Conservation (phyloP, 1,284 basidiomycete species). For the Hortiboletus rubellus region DNA sequence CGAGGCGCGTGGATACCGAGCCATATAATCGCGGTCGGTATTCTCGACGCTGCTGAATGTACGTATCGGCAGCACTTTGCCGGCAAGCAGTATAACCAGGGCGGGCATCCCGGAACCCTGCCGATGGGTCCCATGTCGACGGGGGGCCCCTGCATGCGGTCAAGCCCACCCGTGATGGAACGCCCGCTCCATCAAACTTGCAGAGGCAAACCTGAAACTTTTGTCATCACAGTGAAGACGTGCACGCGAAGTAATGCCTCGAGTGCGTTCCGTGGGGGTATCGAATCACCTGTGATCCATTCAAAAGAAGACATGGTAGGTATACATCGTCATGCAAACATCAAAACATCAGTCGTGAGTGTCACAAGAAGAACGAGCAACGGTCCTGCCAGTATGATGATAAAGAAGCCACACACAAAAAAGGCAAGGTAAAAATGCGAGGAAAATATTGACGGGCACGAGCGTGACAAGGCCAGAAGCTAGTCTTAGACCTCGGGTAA, state of each 20-base stretch:
- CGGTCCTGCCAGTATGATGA: not conserved
- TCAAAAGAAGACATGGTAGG: not conserved
- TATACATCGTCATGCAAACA: constrained; percentile 1
- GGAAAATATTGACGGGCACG: not conserved
- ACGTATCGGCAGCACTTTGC: not conserved
- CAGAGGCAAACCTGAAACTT: not conserved
- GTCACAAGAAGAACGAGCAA: not conserved
- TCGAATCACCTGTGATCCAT: constrained; percentile 3
- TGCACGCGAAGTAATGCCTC: not conserved
- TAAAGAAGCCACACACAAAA: not conserved
- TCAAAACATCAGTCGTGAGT: not conserved
- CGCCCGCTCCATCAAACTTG: not conserved
- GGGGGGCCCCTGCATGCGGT: too few species aligned
- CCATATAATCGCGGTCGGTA: too few species aligned
- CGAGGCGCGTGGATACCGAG: too few species aligned
- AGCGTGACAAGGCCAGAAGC: not conserved
- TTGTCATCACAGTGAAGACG: not conserved
- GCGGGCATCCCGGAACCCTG: not conserved
- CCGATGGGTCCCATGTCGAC: not conserved
- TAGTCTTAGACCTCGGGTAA: constrained; percentile 4
- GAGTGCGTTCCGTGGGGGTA: not conserved
- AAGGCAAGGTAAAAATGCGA: too few species aligned
- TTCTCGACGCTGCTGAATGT: too few species aligned
- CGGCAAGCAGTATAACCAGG: too few species aligned
- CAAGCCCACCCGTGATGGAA: not conserved